Conservation (phyloP, 2,329 filamentous ascomycete genomes). For the Akanthomyces muscarius region DNA sequence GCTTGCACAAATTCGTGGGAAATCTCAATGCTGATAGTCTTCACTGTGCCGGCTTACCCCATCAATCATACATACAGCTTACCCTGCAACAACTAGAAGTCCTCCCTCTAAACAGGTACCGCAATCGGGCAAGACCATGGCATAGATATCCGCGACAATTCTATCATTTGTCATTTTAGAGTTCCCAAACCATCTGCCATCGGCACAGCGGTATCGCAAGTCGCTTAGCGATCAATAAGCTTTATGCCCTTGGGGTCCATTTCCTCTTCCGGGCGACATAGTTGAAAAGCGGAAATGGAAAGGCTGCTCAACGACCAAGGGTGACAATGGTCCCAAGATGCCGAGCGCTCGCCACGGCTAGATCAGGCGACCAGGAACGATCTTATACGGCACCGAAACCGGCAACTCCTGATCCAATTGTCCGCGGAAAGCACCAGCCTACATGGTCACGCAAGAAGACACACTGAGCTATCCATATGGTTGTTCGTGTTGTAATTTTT, state of each 20-base stretch:
- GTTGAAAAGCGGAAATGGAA: background rate
- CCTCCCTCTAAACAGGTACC: background rate
- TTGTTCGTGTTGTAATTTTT: background rate
- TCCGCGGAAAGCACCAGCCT: background rate
- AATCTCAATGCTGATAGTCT: background rate
- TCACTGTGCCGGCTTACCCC: too few relatives aligned
- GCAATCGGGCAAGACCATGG: background rate
- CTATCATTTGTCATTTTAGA: background rate
- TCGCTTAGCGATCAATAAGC: background rate
- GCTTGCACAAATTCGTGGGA: background rate
- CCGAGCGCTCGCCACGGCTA: background rate
- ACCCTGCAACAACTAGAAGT: background rate
- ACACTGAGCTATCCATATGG: background rate
- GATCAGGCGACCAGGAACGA: background rate
- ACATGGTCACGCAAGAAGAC: background rate
- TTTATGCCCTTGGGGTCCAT: background rate
- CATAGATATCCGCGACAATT: too few relatives aligned
- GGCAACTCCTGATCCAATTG: background rate
- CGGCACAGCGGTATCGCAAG: background rate
- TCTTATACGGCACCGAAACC: background rate
- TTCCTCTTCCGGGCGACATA: background rate
- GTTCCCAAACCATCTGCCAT: background rate
- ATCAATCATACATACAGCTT: too few relatives aligned
- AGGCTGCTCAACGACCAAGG: background rate
- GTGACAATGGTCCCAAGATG: too few relatives aligned